Conservation (phyloP, 2,329 filamentous ascomycete genomes). For the Diaporthe citrichinensis region DNA sequence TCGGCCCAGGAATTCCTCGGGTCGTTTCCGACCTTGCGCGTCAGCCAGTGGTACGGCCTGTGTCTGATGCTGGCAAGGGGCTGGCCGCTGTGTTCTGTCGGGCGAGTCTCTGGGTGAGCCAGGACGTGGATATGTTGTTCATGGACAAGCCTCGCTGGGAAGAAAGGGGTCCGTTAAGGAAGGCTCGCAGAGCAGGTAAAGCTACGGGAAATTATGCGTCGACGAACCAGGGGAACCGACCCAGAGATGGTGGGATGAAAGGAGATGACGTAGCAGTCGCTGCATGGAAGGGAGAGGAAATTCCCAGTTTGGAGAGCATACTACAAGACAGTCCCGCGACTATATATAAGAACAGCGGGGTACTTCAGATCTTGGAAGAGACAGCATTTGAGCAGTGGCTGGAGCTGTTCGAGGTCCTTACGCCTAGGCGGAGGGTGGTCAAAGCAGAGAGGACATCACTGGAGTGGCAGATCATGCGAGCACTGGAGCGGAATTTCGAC, state of each 20-base stretch:
- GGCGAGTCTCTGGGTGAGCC: slow-evolving; percentile 52
- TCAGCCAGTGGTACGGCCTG: slow-evolving; percentile 41
- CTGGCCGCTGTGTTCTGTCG: slow-evolving; percentile 50
- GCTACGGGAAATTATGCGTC: neutral
- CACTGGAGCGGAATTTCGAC: slow-evolving; percentile 55
- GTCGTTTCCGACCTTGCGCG: slow-evolving; percentile 42
- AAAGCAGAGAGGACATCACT: slow-evolving; percentile 42
- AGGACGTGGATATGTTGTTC: slow-evolving; percentile 50
- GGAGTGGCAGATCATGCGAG: slow-evolving; percentile 50
- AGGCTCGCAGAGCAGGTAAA: slow-evolving; percentile 42
- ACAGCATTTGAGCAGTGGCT: slow-evolving; percentile 52
- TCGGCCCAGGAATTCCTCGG: too few species aligned
- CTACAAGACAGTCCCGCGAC: slow-evolving; percentile 45
- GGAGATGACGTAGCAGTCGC: neutral
- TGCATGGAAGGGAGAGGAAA: slow-evolving; percentile 42
- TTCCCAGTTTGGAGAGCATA: slow-evolving; percentile 47
- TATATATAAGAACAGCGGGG: slow-evolving; percentile 24
- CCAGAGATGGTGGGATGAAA: neutral
- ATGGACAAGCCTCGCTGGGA: slow-evolving; percentile 49
- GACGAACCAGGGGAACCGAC: neutral
- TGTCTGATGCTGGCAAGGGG: slow-evolving; percentile 43
- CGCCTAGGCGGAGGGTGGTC: slow-evolving; percentile 33
- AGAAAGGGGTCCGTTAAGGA: slow-evolving; percentile 41
- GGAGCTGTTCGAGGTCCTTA: slow-evolving; percentile 53
- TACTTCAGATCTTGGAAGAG: slow-evolving; percentile 44